Conservation (phyloP, 2,329 filamentous ascomycete species). For the Mollisia scopiformis region DNA sequence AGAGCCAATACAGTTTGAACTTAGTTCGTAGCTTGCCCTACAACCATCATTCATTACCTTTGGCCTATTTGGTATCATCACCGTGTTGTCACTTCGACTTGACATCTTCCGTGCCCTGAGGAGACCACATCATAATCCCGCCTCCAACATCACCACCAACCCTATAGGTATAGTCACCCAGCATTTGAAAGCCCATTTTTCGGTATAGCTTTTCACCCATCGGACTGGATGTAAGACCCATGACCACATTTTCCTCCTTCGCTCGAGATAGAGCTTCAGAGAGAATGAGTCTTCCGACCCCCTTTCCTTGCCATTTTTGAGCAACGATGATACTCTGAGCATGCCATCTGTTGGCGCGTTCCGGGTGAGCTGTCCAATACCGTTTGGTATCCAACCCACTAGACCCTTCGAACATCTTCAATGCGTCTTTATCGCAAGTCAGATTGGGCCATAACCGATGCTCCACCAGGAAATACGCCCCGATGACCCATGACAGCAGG, state of each 20-base stretch:
- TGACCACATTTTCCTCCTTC: conserved; percentile 25
- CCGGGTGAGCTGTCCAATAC: conserved; percentile 25
- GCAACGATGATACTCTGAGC: conserved; percentile 24
- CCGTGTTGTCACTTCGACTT: not conserved
- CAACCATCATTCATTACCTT: no score
- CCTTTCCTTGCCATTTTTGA: conserved; percentile 28
- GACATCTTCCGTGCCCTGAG: conserved; percentile 6
- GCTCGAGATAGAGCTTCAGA: conserved; percentile 21
- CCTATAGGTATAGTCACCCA: conserved; percentile 24
- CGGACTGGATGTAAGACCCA: conserved; percentile 26
- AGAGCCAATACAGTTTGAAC: no score
- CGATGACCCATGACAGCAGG: conserved; percentile 16
- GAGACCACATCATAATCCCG: conserved; percentile 30
- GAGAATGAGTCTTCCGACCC: conserved; percentile 30
- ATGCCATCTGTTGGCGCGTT: conserved; percentile 28
- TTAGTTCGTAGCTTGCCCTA: no score
- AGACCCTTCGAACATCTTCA: conserved; percentile 12
- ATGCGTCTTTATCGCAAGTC: conserved; percentile 4
- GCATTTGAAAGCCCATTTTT: conserved; percentile 29
- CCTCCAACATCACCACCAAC: conserved; percentile 18
- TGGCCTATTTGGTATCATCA: no score
- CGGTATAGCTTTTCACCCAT: conserved; percentile 29
- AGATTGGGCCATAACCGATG: conserved; percentile 24
- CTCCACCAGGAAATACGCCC: not conserved
- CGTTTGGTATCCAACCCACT: conserved; percentile 13